phyloP scores from a whole-genome alignment of 148 eudicot species.

The Cornus suecica region DNA sequence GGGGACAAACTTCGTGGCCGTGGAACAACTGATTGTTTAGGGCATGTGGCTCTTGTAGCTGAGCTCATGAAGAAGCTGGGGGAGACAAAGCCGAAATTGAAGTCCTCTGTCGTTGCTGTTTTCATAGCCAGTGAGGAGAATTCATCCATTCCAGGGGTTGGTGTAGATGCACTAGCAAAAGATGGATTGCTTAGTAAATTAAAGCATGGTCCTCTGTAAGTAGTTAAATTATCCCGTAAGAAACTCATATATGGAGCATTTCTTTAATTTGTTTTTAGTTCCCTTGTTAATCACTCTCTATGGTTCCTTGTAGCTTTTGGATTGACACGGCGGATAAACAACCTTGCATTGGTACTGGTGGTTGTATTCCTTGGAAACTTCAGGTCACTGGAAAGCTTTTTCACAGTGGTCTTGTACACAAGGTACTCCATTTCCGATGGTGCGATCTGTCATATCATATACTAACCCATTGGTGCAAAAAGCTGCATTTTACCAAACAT shows the following conservation, averaged over 20 bases:
- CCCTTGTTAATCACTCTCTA: neutral
- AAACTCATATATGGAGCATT: neutral
- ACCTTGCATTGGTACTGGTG: conserved; percentile 99
- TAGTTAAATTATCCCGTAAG: neutral
- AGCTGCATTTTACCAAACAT: neutral
- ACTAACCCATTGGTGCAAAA: neutral
- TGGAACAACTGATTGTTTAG: conserved; percentile 97
- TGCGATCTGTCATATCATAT: neutral
- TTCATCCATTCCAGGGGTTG: conserved; percentile 88
- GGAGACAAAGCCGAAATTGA: conserved; percentile 72
- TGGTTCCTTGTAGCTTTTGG: conserved; percentile 63
- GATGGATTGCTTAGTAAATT: conserved; percentile 75
- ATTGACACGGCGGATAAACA: conserved; percentile 99
- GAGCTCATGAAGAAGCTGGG: conserved; percentile 88
- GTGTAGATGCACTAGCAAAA: conserved; percentile 88
- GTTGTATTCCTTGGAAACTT: conserved; percentile 89
- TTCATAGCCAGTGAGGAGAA: conserved; percentile 98
- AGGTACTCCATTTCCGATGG: conserved; percentile 46
- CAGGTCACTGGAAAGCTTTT: conserved; percentile 84
- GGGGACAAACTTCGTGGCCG: conserved; percentile 94
- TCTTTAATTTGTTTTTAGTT: neutral
- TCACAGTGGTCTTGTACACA: conserved; percentile 95
- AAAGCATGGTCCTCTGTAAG: conserved; percentile 93
- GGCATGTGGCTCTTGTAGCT: conserved; percentile 92
- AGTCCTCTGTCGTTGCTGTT: conserved; percentile 90